A percentile compares a stretch with the other conserved stretches of the same genome.
Conservation (phyloP, 164 flowering plant species). For the Cinnamomum micranthum region DNA sequence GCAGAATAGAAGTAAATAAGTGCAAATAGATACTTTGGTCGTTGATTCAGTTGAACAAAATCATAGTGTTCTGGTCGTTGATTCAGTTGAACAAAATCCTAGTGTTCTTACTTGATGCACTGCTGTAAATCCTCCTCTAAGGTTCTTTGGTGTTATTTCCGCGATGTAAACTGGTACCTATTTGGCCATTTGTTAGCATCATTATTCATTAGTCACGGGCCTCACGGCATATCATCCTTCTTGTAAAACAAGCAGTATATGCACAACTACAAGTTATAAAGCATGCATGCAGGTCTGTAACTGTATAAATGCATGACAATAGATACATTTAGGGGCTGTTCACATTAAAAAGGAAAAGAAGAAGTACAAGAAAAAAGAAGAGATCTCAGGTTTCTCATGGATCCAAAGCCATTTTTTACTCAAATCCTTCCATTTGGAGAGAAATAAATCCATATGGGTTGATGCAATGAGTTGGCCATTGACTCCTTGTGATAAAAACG, state of each 20-base stretch:
- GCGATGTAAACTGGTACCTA: constrained; percentile 66
- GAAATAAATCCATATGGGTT: no score
- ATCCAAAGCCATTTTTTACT: no score
- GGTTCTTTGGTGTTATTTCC: constrained; percentile 72
- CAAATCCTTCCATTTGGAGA: no score
- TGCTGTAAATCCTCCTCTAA: constrained; percentile 59
- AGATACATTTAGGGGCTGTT: background rate
- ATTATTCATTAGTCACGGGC: background rate
- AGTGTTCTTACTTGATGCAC: constrained; percentile 46
- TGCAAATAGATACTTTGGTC: background rate
- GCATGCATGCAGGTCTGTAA: background rate
- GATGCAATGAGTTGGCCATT: no score
- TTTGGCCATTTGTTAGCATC: constrained; percentile 8
- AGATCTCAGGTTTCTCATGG: background rate
- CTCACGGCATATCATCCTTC: no score
- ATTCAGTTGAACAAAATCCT: background rate
- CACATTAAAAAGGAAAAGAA: no score
- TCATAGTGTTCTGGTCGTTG: no score
- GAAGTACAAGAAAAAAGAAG: no score
- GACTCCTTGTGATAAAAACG: no score
- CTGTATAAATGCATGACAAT: background rate
- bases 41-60: no score
- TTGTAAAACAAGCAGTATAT: no score
- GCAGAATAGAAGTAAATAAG: constrained; percentile 15
- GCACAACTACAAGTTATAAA: background rate